These are phyloP conservation scores for Linum usitatissimum DNA, from an alignment of 345 rosid genomes.

Conservation along the genomic window DNA sequence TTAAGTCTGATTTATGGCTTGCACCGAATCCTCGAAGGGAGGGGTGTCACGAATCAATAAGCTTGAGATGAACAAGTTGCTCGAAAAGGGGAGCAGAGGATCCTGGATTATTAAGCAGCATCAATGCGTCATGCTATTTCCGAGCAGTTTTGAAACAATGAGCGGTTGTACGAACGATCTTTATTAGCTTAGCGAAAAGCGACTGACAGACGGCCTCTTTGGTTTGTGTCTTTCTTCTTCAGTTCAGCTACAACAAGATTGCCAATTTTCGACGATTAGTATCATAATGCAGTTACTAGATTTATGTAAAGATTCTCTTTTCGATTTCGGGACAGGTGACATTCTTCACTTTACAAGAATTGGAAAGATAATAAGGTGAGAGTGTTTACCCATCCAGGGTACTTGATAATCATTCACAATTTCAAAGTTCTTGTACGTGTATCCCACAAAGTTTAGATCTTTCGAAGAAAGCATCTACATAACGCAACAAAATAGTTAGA, in stretches of 20 bases:
- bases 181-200: conserved; percentile 50
- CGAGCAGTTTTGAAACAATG: neutral
- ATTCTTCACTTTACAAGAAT: neutral
- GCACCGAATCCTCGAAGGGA: no score
- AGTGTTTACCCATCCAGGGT: neutral
- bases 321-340: no score
- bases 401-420: conserved; percentile 6
- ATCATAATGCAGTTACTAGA: no score
- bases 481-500: neutral
- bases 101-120: neutral
- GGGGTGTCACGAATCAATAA: no score
- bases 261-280: no score
- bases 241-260: conserved; percentile 44
- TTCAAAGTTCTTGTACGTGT: conserved; percentile 7
- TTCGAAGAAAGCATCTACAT: conserved; percentile 7
- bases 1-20: no score
- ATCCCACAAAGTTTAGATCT: conserved; percentile 8
- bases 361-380: neutral
- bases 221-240: conserved; percentile 64
- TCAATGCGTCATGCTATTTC: conserved; percentile 12
- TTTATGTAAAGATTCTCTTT: no score
- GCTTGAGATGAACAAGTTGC: no score
- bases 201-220: conserved; percentile 63
- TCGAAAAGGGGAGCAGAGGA: neutral
- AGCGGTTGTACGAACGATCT: neutral